These are phyloP conservation scores for Sarocladiaceae sp. DNA, from an alignment of 2,329 filamentous ascomycete species.

Conservation along the genomic window DNA sequence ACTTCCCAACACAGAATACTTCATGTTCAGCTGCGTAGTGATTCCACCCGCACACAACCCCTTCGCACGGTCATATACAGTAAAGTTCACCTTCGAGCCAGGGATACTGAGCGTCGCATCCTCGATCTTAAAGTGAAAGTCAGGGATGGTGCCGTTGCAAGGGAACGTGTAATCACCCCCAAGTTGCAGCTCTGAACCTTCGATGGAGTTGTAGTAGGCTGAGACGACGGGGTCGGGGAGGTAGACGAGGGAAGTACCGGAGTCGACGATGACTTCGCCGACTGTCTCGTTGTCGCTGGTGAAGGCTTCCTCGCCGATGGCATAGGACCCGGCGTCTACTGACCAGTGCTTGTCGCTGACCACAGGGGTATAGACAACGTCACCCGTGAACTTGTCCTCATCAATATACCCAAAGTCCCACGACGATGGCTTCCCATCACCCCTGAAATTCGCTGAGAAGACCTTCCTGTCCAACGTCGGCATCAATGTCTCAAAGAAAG, in stretches of 20 bases:
- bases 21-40: not conserved
- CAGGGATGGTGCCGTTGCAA: slow-evolving; percentile 39
- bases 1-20: not conserved
- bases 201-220: slow-evolving; percentile 42
- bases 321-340: slow-evolving; percentile 19
- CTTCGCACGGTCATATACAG: not conserved
- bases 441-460: slow-evolving; percentile 65
- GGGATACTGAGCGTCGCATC: slow-evolving; percentile 51
- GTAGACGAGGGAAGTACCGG: slow-evolving; percentile 60
- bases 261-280: slow-evolving; percentile 40
- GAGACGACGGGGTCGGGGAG: slow-evolving; percentile 47
- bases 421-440: slow-evolving; percentile 40
- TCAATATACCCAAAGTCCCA: slow-evolving; percentile 76
- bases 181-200: slow-evolving; percentile 30
- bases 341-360: slow-evolving; percentile 65
- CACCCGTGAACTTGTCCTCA: slow-evolving; percentile 54
- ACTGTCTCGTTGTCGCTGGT: slow-evolving; percentile 39
- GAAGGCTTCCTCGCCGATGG: slow-evolving; percentile 15
- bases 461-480: slow-evolving; percentile 27
- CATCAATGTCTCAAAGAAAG: slow-evolving; percentile 34
- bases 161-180: slow-evolving; percentile 39
- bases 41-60: not conserved
- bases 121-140: slow-evolving; percentile 52
- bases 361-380: slow-evolving; percentile 58
- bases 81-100: slow-evolving; percentile 48